A percentile compares a stretch with the other conserved stretches of the same genome.
Evolutionary conservation across 257 asterid species (phyloP).

Genomic region (Gentiana straminea): DNA sequence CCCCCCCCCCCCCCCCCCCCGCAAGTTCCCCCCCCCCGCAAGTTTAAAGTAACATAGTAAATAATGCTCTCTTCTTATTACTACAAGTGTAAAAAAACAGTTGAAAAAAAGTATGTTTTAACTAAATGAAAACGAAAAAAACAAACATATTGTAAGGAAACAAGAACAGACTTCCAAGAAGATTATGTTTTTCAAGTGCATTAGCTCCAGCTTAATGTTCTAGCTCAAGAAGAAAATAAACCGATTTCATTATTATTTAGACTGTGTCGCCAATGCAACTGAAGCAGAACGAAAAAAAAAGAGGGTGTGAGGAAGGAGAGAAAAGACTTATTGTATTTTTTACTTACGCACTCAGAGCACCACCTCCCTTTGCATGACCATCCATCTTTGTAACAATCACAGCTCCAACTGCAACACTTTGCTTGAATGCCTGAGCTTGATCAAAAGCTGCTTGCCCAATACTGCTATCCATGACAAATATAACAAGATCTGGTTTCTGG

Average conservation of each 20-base stretch:
- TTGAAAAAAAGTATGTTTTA: too few relatives aligned
- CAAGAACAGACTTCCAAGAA: neutral
- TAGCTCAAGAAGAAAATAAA: too few relatives aligned
- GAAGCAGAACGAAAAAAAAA: too few relatives aligned
- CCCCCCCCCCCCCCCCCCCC: too few relatives aligned
- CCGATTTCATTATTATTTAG: too few relatives aligned
- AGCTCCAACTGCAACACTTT: constrained; percentile 98
- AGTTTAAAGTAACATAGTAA: too few relatives aligned
- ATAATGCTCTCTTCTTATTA: too few relatives aligned
- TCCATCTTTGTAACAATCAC: constrained; percentile 97
- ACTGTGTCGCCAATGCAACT: too few relatives aligned
- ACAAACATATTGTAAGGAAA: neutral
- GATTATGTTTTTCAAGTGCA: neutral
- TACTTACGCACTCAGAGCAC: constrained; percentile 99
- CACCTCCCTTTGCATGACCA: constrained; percentile 99
- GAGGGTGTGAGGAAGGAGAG: too few relatives aligned
- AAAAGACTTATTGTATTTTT: neutral
- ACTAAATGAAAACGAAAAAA: neutral
- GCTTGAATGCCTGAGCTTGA: constrained; percentile 98
- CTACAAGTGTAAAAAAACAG: too few relatives aligned
- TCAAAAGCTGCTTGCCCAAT: constrained; percentile 99
- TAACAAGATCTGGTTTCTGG: constrained; percentile 95
- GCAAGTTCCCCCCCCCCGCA: too few relatives aligned
- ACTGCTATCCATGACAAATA: constrained; percentile 98
- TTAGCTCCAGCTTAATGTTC: too few relatives aligned